Conservation (phyloP, 2,329 filamentous ascomycete genomes). For the Alternaria novae-zelandiae region DNA sequence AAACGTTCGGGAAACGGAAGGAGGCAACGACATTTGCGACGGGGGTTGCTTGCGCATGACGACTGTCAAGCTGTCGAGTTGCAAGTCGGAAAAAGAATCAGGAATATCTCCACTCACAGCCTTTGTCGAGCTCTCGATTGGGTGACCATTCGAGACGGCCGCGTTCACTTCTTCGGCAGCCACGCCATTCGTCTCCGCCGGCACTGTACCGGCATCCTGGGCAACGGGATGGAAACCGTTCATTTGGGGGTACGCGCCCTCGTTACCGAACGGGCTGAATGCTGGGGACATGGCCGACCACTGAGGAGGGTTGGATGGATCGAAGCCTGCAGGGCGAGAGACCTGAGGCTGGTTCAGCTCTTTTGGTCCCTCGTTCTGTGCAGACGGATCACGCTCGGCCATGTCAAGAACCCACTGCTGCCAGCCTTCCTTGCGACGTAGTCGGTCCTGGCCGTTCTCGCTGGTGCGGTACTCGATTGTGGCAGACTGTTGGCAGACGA, state of each 20-base stretch:
- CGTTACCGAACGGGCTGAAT: slow-evolving; percentile 28
- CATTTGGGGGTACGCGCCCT: slow-evolving; percentile 32
- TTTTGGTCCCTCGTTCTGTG: slow-evolving; percentile 74
- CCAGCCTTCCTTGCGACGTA: slow-evolving; percentile 80
- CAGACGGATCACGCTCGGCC: slow-evolving; percentile 73
- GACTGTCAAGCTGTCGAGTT: slow-evolving; percentile 60
- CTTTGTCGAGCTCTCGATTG: slow-evolving; percentile 36
- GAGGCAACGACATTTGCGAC: slow-evolving; percentile 40
- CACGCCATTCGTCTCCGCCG: slow-evolving; percentile 30
- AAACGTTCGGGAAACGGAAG: slow-evolving; percentile 54
- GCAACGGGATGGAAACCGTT: slow-evolving; percentile 36
- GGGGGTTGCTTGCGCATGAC: slow-evolving; percentile 56
- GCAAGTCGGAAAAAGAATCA: slow-evolving; percentile 60
- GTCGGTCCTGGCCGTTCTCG: slow-evolving; percentile 77
- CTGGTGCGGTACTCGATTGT: slow-evolving; percentile 77
- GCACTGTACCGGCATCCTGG: slow-evolving; percentile 17
- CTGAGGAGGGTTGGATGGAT: slow-evolving; percentile 36
- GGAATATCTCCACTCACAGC: slow-evolving; percentile 41
- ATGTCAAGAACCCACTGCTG: slow-evolving; percentile 77
- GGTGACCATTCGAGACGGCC: slow-evolving; percentile 33
- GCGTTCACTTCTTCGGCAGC: slow-evolving; percentile 28
- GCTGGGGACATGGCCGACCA: slow-evolving; percentile 36
- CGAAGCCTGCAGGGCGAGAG: slow-evolving; percentile 47
- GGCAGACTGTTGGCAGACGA: slow-evolving; percentile 74
- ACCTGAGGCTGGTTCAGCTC: slow-evolving; percentile 51